These are phyloP conservation scores for Pseudonectria foliicola DNA, from an alignment of 2,329 filamentous ascomycete genomes.

Conservation along the genomic window DNA sequence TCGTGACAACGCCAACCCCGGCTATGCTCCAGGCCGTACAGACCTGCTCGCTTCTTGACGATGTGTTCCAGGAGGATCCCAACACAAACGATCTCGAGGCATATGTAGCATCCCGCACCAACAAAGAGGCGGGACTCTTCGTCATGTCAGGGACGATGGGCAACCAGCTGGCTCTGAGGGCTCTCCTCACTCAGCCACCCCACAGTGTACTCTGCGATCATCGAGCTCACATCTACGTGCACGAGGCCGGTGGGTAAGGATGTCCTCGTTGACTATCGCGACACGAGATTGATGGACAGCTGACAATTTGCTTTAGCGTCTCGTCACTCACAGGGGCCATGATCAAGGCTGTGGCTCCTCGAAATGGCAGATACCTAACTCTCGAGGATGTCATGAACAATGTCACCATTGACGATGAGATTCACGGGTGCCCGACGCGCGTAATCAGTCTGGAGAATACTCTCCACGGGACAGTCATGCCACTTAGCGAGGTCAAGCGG, in stretches of 20 bases:
- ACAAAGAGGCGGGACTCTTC: slow-evolving; percentile 70
- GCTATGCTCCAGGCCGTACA: slow-evolving; percentile 78
- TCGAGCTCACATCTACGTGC: slow-evolving; percentile 68
- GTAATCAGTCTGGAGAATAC: slow-evolving; percentile 86
- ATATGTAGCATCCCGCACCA: slow-evolving; percentile 64
- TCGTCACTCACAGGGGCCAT: slow-evolving; percentile 65
- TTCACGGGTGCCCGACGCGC: slow-evolving; percentile 72
- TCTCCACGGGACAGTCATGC: slow-evolving; percentile 70
- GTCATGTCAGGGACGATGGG: slow-evolving; percentile 92
- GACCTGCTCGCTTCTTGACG: slow-evolving; percentile 69
- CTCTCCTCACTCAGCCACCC: slow-evolving; percentile 72
- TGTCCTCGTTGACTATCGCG: accelerated
- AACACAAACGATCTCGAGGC: slow-evolving; percentile 71
- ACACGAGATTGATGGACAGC: neutral
- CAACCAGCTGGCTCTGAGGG: slow-evolving; percentile 77
- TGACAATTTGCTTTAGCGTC: slow-evolving; percentile 41
- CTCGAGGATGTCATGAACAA: slow-evolving; percentile 67
- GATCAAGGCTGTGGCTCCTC: slow-evolving; percentile 57
- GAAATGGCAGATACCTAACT: slow-evolving; percentile 66
- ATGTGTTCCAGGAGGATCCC: slow-evolving; percentile 74
- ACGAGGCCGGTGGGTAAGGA: slow-evolving; percentile 53
- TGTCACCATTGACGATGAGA: slow-evolving; percentile 58
- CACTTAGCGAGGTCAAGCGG: slow-evolving; percentile 59
- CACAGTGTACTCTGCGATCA: slow-evolving; percentile 74
- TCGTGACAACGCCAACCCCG: slow-evolving; percentile 64